These are phyloP conservation scores for Endotrypanum monterogeii DNA, from an alignment of 208 protist species.

Conservation along the genomic window DNA sequence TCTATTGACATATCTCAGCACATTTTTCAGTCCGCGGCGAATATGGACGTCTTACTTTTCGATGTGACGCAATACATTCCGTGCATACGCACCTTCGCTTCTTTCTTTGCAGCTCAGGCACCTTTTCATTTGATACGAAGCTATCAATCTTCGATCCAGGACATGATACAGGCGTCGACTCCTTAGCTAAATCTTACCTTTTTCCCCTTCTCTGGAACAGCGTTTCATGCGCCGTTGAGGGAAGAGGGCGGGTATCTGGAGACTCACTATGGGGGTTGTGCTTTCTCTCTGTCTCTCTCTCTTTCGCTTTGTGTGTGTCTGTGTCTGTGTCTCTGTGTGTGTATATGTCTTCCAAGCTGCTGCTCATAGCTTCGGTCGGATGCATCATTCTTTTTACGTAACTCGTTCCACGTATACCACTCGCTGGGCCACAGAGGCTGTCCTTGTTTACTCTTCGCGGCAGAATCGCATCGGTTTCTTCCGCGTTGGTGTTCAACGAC, in stretches of 20 bases:
- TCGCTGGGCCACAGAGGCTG: neutral
- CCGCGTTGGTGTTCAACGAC: neutral
- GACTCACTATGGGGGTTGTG: neutral
- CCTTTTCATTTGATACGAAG: neutral
- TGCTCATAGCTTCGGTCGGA: neutral
- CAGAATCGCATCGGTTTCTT: conserved; percentile 1
- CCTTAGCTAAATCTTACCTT: neutral
- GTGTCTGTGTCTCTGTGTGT: no score
- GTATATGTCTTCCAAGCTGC: neutral
- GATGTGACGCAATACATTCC: neutral
- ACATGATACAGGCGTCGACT: neutral
- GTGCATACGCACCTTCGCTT: neutral
- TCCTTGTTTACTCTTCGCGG: neutral
- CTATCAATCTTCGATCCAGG: neutral
- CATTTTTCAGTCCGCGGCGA: neutral
- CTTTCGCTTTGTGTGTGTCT: neutral
- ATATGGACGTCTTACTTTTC: neutral
- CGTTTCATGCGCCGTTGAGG: neutral
- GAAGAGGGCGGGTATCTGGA: neutral
- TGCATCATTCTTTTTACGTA: conserved; percentile 2
- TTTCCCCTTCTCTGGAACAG: neutral
- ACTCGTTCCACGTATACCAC: neutral
- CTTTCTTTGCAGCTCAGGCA: neutral
- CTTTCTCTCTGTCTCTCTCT: conserved; percentile 1
- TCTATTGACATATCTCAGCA: neutral